Percentiles rank a stretch among this genome's conserved stretches.
Conservation (phyloP, 106 monocot genomes). For the Agapanthus africanus region DNA sequence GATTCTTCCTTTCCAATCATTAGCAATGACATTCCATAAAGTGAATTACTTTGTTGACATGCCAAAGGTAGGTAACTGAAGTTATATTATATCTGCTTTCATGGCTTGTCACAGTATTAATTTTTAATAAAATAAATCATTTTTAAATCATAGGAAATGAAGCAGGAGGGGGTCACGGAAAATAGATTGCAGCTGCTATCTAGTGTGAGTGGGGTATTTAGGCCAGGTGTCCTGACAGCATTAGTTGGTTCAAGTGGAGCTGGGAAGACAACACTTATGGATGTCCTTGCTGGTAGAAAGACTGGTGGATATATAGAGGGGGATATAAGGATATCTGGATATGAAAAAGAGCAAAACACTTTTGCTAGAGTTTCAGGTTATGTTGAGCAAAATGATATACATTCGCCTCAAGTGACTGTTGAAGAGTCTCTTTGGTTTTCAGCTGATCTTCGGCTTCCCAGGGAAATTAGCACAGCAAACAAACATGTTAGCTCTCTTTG, state of each 20-base stretch:
- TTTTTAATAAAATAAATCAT: too few relatives aligned
- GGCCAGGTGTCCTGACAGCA: constrained; percentile 57
- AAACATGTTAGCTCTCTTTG: constrained; percentile 14
- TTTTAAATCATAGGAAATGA: constrained; percentile 57
- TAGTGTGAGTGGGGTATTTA: constrained; percentile 49
- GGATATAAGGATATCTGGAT: constrained; percentile 53
- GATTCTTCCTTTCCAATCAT: neutral
- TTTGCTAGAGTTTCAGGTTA: constrained; percentile 65
- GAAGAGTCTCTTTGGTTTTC: constrained; percentile 53
- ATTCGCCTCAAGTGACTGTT: constrained; percentile 66
- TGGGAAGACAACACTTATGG: constrained; percentile 80
- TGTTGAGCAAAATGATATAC: constrained; percentile 67
- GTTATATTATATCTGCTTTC: too few relatives aligned
- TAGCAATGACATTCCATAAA: neutral
- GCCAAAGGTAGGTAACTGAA: neutral
- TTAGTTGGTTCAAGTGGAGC: constrained; percentile 73
- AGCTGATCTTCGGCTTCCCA: constrained; percentile 52
- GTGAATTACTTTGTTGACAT: neutral
- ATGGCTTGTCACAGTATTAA: too few relatives aligned
- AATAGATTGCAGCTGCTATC: constrained; percentile 51
- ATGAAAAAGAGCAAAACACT: constrained; percentile 46
- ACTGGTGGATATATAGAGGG: constrained; percentile 67
- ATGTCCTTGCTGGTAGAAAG: constrained; percentile 72
- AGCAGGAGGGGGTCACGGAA: constrained; percentile 37
- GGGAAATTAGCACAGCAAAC: constrained; percentile 29